Base-by-base conservation (phyloP, 805 yeast species). In the Candida orba region DNA sequence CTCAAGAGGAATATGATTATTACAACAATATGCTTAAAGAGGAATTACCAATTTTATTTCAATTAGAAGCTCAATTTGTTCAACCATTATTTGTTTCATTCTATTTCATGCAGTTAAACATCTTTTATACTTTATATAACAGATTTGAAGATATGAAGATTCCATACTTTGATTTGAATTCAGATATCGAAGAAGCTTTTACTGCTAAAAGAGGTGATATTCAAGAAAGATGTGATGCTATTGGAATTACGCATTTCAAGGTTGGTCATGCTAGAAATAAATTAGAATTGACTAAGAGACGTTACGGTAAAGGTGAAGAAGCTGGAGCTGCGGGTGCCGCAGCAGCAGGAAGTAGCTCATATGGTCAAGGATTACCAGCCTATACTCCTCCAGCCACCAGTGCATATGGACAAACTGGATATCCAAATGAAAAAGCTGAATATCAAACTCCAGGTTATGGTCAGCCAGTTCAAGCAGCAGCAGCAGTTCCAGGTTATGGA, bases 71-170 rank as follows among this genome's bases (percentile, higher is more conserved):
- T 5, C 93, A 89, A 57, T 88, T 93, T 61, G 90, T 93, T 60
- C 83, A 81, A 59, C 99, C 99, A 17, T 71, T 93, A 56, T 93
- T 93, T 67, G 93, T 91, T 56, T 83, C 95, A 43, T 82, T 93
- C 65, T 93, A 93, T 68, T 93, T 80, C 73, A 93, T 93, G 98
- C 99, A 93, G 70, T 76, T 93, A 71, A 93, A 93, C 69, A 88
- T 93, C 45, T 93, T 90, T 65, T 93, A 93, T 73, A 89, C 96
- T 1, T 71, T 93, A 49, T 90, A 86, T 70, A 83, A 76, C 59
- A 78, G 85, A 56, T 86, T 91, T 87, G 96, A 91, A 67, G 95
- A 87, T 60, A 81, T 91, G 85, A 89, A 93, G 68, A 93, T 93
- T 52, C 96, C 97, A 14, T 93, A 93, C 67, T 93, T 93, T 65